A percentile compares a stretch with the other conserved stretches of the same genome.
Evolutionary conservation across 2,329 filamentous ascomycete species (phyloP).

Genomic region (Huntiella moniliformis): DNA sequence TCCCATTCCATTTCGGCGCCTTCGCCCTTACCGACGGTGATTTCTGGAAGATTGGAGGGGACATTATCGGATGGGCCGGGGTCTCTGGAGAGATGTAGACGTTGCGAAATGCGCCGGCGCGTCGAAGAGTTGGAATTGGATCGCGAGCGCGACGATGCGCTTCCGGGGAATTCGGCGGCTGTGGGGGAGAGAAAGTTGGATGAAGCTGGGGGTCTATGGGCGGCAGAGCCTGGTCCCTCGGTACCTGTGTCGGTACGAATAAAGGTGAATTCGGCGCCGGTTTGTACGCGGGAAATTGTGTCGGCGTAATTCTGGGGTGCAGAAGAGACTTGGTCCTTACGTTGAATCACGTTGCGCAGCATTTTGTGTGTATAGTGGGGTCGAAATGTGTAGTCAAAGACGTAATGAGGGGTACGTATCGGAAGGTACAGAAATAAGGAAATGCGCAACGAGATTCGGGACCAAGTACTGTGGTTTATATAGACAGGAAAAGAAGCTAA

Average conservation of each 20-base stretch:
- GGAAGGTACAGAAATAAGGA: not conserved
- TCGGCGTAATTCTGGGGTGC: conserved; percentile 19
- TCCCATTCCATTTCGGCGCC: conserved; percentile 64
- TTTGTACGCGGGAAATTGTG: conserved; percentile 19
- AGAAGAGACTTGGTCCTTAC: conserved; percentile 28
- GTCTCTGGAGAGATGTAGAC: conserved; percentile 46
- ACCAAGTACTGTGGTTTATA: not conserved
- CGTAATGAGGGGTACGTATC: too few species aligned
- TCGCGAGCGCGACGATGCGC: conserved; percentile 20
- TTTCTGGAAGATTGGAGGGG: conserved; percentile 61
- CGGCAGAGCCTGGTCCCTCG: conserved; percentile 15
- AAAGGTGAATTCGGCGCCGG: conserved; percentile 56
- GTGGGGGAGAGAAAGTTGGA: conserved; percentile 9
- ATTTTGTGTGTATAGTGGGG: conserved; percentile 18
- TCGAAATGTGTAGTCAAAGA: not conserved
- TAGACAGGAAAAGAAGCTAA: not conserved
- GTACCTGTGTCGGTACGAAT: conserved; percentile 74
- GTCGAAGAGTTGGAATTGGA: conserved; percentile 29
- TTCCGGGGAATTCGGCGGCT: conserved; percentile 11
- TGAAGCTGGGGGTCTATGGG: conserved; percentile 13
- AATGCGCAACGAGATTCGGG: not conserved
- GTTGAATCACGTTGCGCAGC: conserved; percentile 36
- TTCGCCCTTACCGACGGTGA: conserved; percentile 26
- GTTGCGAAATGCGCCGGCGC: conserved; percentile 41
- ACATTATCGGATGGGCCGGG: conserved; percentile 51